Base-by-base conservation (phyloP, 2,329 filamentous ascomycete genomes). In the Ustulina deusta region DNA sequence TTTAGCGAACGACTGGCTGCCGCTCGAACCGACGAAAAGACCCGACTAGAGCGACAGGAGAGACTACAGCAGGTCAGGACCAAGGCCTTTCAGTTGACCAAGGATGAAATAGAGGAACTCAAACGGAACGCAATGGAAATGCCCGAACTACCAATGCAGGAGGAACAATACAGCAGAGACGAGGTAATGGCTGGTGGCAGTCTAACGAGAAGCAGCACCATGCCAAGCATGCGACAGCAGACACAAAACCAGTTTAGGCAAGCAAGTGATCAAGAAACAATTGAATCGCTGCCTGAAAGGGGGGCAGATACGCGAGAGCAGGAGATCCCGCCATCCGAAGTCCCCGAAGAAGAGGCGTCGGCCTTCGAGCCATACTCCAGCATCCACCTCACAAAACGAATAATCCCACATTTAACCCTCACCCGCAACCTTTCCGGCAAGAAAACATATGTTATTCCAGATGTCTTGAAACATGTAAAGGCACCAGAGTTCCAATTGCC, bases 1-100 rank as follows among this genome's bases (percentile, higher is more conserved):
- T 99, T 98, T 79, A 97, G 92, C 76, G 94, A 98, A 79, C 86
- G 94, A 54, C 87, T 99, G 68, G 90, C 92, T 1, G 89, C 92
- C 57, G 90, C 89, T 42, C 88, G 89, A 70, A 81, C 78, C 1
- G 83, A 89, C 48, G 89, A 91, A 66, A 78, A 77, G 1, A 80
- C 79, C 15, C 83, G 84, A 32, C 79, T 82, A 42, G 85, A 89
- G 66, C 83, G 81, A 54, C 82, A 85, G 51, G 80, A 85, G 60
- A 82, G 84, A 66, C 85, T 90, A 40, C 83, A 84, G 61, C 83
- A 84, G 66, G 77, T 83, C 48, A 83, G 89, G 68, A 87, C 83
- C 55, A 84, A 80, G 59, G 83, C 86, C 0, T 92, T 91, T 73
- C 82, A 82, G 20, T 84, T 91, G 25, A 83, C 84, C 25, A 81